These are phyloP conservation scores for Globisporangium spinosum DNA, from an alignment of 352 stramenopile genomes.

Conservation along the genomic window DNA sequence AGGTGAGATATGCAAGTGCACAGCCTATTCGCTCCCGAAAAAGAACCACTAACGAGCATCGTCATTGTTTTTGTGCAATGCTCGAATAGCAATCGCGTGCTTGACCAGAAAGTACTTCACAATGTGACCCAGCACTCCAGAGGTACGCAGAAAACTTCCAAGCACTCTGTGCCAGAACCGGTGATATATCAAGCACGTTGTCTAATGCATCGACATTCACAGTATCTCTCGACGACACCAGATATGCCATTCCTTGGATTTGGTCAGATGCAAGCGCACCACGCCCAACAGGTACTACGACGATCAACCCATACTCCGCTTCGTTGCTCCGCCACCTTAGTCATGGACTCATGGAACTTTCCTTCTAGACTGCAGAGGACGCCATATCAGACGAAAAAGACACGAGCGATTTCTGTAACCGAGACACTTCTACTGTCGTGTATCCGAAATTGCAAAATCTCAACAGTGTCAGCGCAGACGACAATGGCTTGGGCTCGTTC, in stretches of 20 bases:
- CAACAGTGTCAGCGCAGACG: neutral
- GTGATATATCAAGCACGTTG: neutral
- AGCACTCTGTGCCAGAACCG: neutral
- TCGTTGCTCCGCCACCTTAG: neutral
- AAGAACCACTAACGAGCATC: neutral
- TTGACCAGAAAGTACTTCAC: slow-evolving; percentile 11
- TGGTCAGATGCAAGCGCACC: slow-evolving; percentile 9
- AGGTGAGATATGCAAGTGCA: slow-evolving; percentile 20
- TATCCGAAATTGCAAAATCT: slow-evolving; percentile 7
- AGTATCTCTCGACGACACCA: slow-evolving; percentile 28
- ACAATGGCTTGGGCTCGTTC: slow-evolving; percentile 8
- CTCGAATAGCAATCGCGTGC: slow-evolving; percentile 6
- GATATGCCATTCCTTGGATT: slow-evolving; percentile 20
- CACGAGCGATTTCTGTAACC: neutral
- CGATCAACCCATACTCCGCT: neutral
- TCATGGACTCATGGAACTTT: neutral
- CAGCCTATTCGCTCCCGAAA: neutral
- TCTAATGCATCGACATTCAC: neutral
- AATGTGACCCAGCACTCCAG: neutral
- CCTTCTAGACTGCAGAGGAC: neutral
- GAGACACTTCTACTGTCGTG: slow-evolving; percentile 4
- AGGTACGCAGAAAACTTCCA: neutral
- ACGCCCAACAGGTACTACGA: slow-evolving; percentile 8
- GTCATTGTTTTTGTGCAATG: neutral
- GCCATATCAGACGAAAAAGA: neutral